phyloP scores from a whole-genome alignment of 148 eudicot species.

The Amaranthus hypochondriacus region DNA sequence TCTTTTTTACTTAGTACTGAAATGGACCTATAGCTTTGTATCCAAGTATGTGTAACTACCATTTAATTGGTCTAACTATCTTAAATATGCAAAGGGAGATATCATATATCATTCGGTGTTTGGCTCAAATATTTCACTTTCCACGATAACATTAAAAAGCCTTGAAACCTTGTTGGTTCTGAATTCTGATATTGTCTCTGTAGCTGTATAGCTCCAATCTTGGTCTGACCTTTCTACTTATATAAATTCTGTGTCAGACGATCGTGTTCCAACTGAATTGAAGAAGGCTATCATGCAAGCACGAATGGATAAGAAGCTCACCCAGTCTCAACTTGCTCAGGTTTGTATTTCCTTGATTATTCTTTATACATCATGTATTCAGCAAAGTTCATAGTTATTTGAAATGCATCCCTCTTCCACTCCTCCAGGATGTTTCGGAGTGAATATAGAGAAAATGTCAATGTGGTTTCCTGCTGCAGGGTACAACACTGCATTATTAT shows the following conservation, averaged over 20 bases:
- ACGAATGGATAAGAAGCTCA: slow-evolving; percentile 87
- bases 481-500: too few relatives aligned
- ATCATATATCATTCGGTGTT: not conserved
- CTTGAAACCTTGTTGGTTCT: not conserved
- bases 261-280: slow-evolving; percentile 87
- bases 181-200: not conserved
- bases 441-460: too few relatives aligned
- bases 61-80: not conserved
- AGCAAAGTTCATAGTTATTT: not conserved
- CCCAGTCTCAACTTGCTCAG: slow-evolving; percentile 99
- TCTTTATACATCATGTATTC: not conserved
- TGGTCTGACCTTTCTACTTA: not conserved
- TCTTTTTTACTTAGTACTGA: not conserved
- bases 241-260: slow-evolving; percentile 37
- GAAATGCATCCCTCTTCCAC: too few relatives aligned
- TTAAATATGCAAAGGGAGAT: not conserved
- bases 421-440: too few relatives aligned
- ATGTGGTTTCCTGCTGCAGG: too few relatives aligned
- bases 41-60: not conserved
- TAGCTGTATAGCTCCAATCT: not conserved
- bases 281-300: slow-evolving; percentile 96
- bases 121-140: not conserved
- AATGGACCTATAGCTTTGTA: not conserved
- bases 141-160: not conserved
- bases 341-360: slow-evolving; percentile 24